phyloP scores from a whole-genome alignment of 1,139 yeast genomes.

The Kazachstania sp. region DNA sequence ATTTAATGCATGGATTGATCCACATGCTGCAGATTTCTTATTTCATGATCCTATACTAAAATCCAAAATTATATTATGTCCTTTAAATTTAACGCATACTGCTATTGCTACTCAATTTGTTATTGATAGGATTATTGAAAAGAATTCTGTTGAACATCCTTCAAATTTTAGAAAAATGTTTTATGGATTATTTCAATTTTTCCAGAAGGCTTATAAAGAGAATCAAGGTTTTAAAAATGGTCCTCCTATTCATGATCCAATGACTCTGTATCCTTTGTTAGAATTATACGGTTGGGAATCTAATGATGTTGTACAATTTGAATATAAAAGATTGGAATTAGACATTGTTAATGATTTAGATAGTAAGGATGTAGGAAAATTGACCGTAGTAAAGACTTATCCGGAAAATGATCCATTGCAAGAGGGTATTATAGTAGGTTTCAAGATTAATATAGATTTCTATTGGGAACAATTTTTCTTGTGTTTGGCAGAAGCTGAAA shows the following conservation, averaged over 20 bases:
- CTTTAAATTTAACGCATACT: slow-evolving; percentile 64
- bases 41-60: slow-evolving; percentile 41
- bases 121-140: slow-evolving; percentile 31
- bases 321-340: slow-evolving; percentile 33
- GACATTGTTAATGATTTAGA: slow-evolving; percentile 31
- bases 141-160: slow-evolving; percentile 13
- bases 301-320: slow-evolving; percentile 27
- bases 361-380: slow-evolving; percentile 20
- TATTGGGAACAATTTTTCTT: slow-evolving; percentile 48
- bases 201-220: slow-evolving; percentile 40
- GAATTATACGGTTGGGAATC: slow-evolving; percentile 33
- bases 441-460: slow-evolving; percentile 36
- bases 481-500: slow-evolving; percentile 33
- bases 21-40: slow-evolving; percentile 58
- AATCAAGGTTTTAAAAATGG: slow-evolving; percentile 45
- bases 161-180: slow-evolving; percentile 42
- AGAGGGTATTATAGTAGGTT: slow-evolving; percentile 41
- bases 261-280: slow-evolving; percentile 55
- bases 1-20: slow-evolving; percentile 70
- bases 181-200: slow-evolving; percentile 49
- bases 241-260: slow-evolving; percentile 79
- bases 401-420: neutral
- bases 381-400: slow-evolving; percentile 21
- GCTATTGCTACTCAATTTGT: slow-evolving; percentile 49
- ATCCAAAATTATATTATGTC: slow-evolving; percentile 47